Evolutionary conservation across 306 rosid genomes (phyloP).

Genomic region (Trichosanthes cucumerina): DNA sequence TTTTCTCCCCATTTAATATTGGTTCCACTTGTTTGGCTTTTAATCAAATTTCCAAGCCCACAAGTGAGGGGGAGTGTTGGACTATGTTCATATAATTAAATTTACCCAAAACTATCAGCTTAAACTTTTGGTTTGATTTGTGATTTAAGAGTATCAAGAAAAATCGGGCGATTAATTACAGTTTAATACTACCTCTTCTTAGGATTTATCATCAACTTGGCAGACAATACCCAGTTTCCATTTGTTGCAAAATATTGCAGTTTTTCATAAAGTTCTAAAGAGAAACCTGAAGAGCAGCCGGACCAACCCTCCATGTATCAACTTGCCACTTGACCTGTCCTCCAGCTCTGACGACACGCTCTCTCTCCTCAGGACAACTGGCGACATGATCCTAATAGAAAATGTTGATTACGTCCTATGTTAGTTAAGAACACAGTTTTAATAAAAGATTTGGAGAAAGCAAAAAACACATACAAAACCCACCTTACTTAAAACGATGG

Average conservation of each 20-base stretch:
- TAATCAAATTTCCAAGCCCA: too few species aligned
- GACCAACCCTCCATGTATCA: slow-evolving; percentile 93
- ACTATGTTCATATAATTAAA: too few species aligned
- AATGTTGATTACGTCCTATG: slow-evolving; percentile 3
- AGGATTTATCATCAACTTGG: neutral
- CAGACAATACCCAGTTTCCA: neutral
- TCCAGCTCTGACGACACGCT: slow-evolving; percentile 60
- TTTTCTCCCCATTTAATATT: too few species aligned
- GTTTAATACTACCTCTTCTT: neutral
- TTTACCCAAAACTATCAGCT: too few species aligned
- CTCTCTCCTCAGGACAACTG: slow-evolving; percentile 78
- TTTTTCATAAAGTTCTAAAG: slow-evolving; percentile 12
- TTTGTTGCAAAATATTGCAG: neutral
- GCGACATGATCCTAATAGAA: slow-evolving; percentile 77
- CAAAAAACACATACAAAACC: slow-evolving; percentile 10
- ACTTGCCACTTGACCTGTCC: slow-evolving; percentile 84
- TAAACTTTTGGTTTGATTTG: too few species aligned
- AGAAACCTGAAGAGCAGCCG: slow-evolving; percentile 86
- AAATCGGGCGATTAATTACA: neutral
- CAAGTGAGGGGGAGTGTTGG: too few species aligned
- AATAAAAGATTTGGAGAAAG: neutral
- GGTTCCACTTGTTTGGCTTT: too few species aligned
- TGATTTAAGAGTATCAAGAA: too few species aligned
- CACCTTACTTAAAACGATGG: slow-evolving; percentile 75
- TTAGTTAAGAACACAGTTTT: neutral